Percentiles rank a stretch among this genome's conserved stretches.
These are phyloP conservation scores for Endogone sp. DNA, from an alignment of 192 early-diverging fungal species.

Conservation along the genomic window DNA sequence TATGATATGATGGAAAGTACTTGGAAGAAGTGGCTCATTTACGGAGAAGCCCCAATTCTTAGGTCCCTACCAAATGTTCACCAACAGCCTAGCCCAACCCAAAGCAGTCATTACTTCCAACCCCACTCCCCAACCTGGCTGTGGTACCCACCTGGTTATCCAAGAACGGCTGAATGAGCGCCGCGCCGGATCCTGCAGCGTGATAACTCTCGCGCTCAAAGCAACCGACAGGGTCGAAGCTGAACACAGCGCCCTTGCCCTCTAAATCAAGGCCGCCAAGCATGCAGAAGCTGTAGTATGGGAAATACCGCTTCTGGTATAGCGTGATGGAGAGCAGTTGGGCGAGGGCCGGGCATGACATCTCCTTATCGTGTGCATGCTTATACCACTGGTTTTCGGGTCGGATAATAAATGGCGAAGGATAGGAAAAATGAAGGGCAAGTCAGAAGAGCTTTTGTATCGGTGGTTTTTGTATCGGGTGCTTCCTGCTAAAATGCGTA, in stretches of 20 bases:
- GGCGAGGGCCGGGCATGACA: constrained; percentile 81
- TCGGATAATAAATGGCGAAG: too few species aligned
- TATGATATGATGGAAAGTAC: too few species aligned
- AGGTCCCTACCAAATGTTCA: too few species aligned
- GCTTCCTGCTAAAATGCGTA: too few species aligned
- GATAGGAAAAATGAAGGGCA: neutral
- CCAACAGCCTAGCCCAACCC: neutral
- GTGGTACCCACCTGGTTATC: constrained; percentile 76
- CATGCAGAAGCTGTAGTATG: constrained; percentile 89
- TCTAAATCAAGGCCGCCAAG: constrained; percentile 87
- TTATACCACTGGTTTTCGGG: constrained; percentile 92
- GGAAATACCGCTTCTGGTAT: constrained; percentile 93
- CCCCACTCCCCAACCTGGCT: too few species aligned
- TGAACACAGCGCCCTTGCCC: constrained; percentile 87
- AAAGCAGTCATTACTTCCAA: neutral
- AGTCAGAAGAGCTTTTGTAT: too few species aligned
- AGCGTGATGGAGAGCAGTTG: constrained; percentile 93
- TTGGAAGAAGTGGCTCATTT: too few species aligned
- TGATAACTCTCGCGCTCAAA: constrained; percentile 73
- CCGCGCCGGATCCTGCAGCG: constrained; percentile 80
- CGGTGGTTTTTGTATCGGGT: too few species aligned
- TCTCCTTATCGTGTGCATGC: constrained; percentile 86
- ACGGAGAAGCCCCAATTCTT: too few species aligned
- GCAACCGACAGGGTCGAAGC: constrained; percentile 92
- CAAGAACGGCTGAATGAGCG: constrained; percentile 94